phyloP scores from a whole-genome alignment of 2,329 filamentous ascomycete genomes.

The Colletotrichum scovillei region DNA sequence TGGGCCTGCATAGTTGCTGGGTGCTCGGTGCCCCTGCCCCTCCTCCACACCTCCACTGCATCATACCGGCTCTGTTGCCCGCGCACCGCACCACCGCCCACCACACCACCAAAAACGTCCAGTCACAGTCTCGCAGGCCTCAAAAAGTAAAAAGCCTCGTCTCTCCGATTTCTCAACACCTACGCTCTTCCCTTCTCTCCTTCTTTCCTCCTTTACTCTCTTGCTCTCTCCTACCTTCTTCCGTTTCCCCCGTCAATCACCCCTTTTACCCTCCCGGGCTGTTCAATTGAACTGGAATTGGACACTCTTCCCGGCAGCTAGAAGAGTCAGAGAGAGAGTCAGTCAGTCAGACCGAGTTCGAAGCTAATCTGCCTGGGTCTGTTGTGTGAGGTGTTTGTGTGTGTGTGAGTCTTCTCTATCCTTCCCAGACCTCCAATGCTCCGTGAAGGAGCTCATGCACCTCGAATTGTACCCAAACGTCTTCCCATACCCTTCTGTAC shows the following conservation, averaged over 20 bases:
- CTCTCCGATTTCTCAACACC: background rate
- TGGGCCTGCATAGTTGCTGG: background rate
- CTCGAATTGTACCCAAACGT: background rate
- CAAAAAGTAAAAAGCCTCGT: conserved; percentile 37
- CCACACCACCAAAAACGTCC: background rate
- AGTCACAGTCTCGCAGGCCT: conserved; percentile 33
- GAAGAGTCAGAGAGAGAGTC: background rate
- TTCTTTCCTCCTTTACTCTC: background rate
- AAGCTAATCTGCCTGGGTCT: background rate
- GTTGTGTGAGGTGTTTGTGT: background rate
- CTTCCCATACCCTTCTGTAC: background rate
- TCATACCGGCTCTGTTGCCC: conserved; percentile 26
- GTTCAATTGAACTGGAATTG: conserved; percentile 4
- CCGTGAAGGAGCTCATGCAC: background rate
- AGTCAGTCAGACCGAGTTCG: background rate
- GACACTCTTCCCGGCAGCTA: background rate
- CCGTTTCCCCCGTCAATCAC: conserved; percentile 4
- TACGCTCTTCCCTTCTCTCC: background rate
- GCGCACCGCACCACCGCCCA: conserved; percentile 5
- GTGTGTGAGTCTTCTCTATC: background rate
- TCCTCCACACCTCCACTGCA: conserved; percentile 38
- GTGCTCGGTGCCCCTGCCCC: conserved; percentile 33
- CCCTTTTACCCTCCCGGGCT: conserved; percentile 3
- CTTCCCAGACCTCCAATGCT: background rate
- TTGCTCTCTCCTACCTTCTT: conserved; percentile 2